Evolutionary conservation across 2,329 filamentous ascomycete genomes (phyloP).

Genomic region (Cladosporium colombiae): DNA sequence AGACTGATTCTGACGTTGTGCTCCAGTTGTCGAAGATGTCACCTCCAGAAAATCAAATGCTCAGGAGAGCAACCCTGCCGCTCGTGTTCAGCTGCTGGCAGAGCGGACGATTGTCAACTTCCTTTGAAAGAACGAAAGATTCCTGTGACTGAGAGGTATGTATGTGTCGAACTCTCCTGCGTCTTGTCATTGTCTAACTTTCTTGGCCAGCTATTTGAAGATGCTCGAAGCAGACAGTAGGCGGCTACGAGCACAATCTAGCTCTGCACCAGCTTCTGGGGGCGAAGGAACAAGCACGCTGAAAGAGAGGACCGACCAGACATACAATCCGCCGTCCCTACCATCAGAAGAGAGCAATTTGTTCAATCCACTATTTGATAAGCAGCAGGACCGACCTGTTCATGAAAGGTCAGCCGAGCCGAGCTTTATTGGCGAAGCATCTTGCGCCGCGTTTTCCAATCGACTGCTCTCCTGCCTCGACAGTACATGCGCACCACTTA

Average conservation of each 20-base stretch:
- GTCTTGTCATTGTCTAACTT: neutral
- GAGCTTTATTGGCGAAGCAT: constrained; percentile 29
- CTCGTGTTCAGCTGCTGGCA: constrained; percentile 27
- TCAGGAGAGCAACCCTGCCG: constrained; percentile 31
- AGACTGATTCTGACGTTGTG: neutral
- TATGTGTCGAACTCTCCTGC: neutral
- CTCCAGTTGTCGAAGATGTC: constrained; percentile 29
- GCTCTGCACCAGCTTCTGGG: constrained; percentile 21
- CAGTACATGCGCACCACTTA: constrained; percentile 14
- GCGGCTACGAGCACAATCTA: constrained; percentile 6
- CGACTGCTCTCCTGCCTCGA: constrained; percentile 30
- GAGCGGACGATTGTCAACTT: constrained; percentile 25
- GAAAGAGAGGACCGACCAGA: constrained; percentile 14
- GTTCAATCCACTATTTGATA: constrained; percentile 30
- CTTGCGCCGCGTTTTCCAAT: constrained; percentile 31
- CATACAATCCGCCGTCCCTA: constrained; percentile 10
- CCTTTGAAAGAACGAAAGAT: constrained; percentile 30
- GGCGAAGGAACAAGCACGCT: neutral
- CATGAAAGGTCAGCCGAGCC: constrained; percentile 26
- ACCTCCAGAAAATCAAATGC: constrained; percentile 34
- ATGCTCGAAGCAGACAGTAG: constrained; percentile 29
- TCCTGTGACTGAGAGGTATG: constrained; percentile 28
- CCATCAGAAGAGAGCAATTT: constrained; percentile 25
- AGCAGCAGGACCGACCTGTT: constrained; percentile 24
- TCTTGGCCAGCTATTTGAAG: constrained; percentile 23